These are phyloP conservation scores for Gastrolobium villosum DNA, from an alignment of 306 rosid species.

Conservation along the genomic window DNA sequence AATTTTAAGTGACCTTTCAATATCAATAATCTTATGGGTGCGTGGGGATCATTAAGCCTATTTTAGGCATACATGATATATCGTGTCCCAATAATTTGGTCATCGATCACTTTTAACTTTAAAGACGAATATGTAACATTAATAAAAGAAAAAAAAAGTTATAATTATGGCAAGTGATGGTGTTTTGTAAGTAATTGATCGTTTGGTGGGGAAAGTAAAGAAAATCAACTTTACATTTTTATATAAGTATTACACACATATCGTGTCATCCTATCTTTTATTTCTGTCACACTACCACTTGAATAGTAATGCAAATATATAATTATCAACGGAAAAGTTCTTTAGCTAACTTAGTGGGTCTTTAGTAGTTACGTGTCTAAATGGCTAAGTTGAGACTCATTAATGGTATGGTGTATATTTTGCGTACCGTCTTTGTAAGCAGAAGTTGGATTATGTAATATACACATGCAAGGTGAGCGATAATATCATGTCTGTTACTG, in stretches of 20 bases:
- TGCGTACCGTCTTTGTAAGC: background rate
- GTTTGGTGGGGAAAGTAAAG: background rate
- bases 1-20: background rate
- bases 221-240: background rate
- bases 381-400: background rate
- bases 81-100: background rate
- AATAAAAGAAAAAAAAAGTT: background rate
- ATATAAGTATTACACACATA: background rate
- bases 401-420: background rate
- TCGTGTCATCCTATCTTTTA: background rate
- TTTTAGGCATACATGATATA: background rate
- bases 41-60: background rate
- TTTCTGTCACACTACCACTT: background rate
- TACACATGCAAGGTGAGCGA: background rate
- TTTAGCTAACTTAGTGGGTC: background rate
- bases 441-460: background rate
- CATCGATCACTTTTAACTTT: background rate
- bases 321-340: background rate
- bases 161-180: background rate
- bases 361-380: background rate
- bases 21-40: background rate
- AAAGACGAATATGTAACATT: background rate
- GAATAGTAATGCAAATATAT: background rate
- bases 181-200: background rate
- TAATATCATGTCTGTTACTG: background rate